Evolutionary conservation across 2,329 filamentous ascomycete species (phyloP).

Genomic region (Pezicula carpinea): DNA sequence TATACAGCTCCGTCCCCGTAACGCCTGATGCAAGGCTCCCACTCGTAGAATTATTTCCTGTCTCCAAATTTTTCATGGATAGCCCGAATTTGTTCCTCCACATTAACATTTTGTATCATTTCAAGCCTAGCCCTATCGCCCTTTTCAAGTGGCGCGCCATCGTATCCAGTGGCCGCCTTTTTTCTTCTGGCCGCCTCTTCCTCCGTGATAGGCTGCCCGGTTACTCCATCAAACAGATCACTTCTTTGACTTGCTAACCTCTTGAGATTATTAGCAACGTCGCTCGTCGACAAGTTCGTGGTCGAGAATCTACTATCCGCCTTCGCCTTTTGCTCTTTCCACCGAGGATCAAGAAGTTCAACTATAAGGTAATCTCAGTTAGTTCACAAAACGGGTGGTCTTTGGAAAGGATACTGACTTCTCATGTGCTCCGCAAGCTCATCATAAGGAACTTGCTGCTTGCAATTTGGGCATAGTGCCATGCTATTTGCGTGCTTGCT

Average conservation of each 20-base stretch:
- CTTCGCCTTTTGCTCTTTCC: constrained; percentile 94
- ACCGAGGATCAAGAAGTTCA: constrained; percentile 86
- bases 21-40: neutral
- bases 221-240: constrained; percentile 77
- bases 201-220: constrained; percentile 63
- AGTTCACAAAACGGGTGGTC: neutral
- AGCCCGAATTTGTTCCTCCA: constrained; percentile 78
- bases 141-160: constrained; percentile 55
- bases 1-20: constrained; percentile 1
- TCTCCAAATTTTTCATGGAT: constrained; percentile 53
- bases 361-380: constrained; percentile 38
- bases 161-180: constrained; percentile 65
- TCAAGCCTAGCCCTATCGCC: constrained; percentile 47
- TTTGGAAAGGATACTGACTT: constrained; percentile 45
- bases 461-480: constrained; percentile 87
- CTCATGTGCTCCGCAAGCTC: constrained; percentile 92
- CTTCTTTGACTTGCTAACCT: constrained; percentile 84
- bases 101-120: constrained; percentile 65
- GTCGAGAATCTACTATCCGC: constrained; percentile 78
- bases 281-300: constrained; percentile 79
- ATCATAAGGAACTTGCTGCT: constrained; percentile 78
- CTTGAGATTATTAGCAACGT: constrained; percentile 92
- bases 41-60: constrained; percentile 17
- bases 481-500: constrained; percentile 53
- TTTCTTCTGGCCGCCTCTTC: constrained; percentile 72